Evolutionary conservation across 148 eudicot genomes (phyloP).

Genomic region (Oxyria digyna): DNA sequence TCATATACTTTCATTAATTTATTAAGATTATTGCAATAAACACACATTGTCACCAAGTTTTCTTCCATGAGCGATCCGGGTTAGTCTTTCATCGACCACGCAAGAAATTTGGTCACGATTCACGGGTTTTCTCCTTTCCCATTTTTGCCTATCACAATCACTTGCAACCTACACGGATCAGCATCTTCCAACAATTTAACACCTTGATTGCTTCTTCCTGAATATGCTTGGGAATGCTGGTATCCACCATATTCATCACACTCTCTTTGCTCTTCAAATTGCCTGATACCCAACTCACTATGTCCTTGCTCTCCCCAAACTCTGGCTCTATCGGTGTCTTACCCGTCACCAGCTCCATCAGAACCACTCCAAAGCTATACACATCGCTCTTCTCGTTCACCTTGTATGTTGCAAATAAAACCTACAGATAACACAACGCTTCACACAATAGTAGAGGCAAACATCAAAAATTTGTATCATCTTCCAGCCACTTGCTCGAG

Average conservation of each 20-base stretch:
- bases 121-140: conserved; percentile 21
- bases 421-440: background rate
- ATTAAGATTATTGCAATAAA: no score
- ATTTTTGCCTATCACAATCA: conserved; percentile 38
- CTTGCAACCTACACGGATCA: conserved; percentile 43
- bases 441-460: background rate
- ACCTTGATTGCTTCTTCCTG: conserved; percentile 63
- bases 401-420: conserved; percentile 26
- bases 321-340: conserved; percentile 75
- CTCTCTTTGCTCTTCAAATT: conserved; percentile 48
- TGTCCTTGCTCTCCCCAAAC: conserved; percentile 63
- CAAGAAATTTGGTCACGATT: background rate
- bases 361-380: conserved; percentile 94
- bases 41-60: no score
- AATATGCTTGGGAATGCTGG: conserved; percentile 26
- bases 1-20: no score
- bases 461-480: background rate
- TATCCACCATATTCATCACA: conserved; percentile 50
- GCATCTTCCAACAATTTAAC: conserved; percentile 79
- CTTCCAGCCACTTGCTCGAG: background rate
- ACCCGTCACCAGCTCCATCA: conserved; percentile 88
- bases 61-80: no score
- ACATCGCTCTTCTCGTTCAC: conserved; percentile 86
- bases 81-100: no score
- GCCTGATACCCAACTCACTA: conserved; percentile 70